Evolutionary conservation across 139 green algal species (phyloP).

Genomic region (Chlorella sp.): DNA sequence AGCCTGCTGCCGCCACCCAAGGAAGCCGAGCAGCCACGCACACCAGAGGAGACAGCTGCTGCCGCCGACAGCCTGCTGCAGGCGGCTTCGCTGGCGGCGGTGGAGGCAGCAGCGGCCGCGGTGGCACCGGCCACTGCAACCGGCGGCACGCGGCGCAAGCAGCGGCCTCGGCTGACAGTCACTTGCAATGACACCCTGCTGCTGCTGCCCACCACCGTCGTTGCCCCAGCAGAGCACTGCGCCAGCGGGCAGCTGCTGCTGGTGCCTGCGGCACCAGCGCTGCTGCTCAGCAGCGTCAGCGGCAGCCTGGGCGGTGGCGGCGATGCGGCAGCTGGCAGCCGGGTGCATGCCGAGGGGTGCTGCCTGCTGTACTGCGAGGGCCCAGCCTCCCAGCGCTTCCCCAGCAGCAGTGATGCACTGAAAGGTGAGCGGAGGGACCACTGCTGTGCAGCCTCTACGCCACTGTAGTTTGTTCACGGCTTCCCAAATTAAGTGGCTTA

Average conservation of each 20-base stretch:
- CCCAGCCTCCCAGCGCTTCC: constrained; percentile 15
- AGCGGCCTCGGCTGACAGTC: background rate
- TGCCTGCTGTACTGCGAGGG: constrained; percentile 34
- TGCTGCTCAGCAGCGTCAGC: background rate
- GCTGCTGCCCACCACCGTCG: background rate
- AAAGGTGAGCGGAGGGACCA: background rate
- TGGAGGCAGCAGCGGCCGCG: background rate
- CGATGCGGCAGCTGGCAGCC: background rate
- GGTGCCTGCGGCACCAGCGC: background rate
- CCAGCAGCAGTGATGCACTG: constrained; percentile 19
- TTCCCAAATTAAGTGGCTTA: no score
- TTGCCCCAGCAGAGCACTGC: background rate
- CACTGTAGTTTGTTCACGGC: no score
- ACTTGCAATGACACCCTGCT: background rate
- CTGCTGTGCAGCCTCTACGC: background rate
- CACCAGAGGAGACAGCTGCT: background rate
- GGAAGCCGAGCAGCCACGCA: background rate
- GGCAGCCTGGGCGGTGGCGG: constrained; percentile 5
- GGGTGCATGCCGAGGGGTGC: constrained; percentile 3
- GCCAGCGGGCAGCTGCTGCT: constrained; percentile 18
- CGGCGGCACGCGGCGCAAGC: no score
- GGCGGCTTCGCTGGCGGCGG: background rate
- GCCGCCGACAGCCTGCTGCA: background rate
- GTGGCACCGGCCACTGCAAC: background rate
- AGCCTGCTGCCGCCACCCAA: constrained; percentile 17